Base-by-base conservation (phyloP, 2,329 filamentous ascomycete genomes). In the Pyricularia sp. region DNA sequence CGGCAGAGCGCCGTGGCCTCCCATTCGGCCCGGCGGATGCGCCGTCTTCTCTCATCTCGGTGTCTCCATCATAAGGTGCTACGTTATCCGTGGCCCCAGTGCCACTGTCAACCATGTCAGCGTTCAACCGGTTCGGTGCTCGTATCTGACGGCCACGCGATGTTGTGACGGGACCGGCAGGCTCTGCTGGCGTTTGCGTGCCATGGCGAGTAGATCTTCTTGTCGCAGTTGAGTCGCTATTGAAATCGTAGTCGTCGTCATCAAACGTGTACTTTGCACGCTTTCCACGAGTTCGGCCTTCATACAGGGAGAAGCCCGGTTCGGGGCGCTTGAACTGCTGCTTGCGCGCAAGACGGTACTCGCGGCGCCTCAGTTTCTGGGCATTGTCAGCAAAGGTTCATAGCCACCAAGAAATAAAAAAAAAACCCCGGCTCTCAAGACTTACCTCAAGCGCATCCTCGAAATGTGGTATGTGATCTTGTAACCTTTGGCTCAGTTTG, bases 181-280 rank as follows among this genome's bases (percentile, higher is more conserved):
- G 82, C 72, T 94, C 92, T 59, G 87, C 86, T 0, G 93, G 91
- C 0, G 92, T 93, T 71, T 88, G 88, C 11, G 88, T 85, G 58
- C 90, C 86, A 72, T 93, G 91, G 30, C 94, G 88, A 23, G 88
- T 85, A 14, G 92, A 92, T 7, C 89, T 86, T 82, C 94, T 77
- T 77, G 80, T 78, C 6, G 76, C 77, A 11, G 86, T 85, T 50
- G 89, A 89, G 75, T 90, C 87, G n/a, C 86, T 87, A 69, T 83
- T 86, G 67, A 88, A 87, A 20, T 90, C 88, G 50, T 90, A 90
- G 73, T 76, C 67, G 28, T 96, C 92, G 68, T 97, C 94, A 0
- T 93, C 96, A 76, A 92, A 99, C 0, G 93, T 99, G 76, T 99
- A 99, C 79, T 94, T 96, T 81, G 97, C 91, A 71, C 94, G 91